Conservation (phyloP, 768 basidiomycete species). For the Rhodosporidiobolus odoratus region DNA sequence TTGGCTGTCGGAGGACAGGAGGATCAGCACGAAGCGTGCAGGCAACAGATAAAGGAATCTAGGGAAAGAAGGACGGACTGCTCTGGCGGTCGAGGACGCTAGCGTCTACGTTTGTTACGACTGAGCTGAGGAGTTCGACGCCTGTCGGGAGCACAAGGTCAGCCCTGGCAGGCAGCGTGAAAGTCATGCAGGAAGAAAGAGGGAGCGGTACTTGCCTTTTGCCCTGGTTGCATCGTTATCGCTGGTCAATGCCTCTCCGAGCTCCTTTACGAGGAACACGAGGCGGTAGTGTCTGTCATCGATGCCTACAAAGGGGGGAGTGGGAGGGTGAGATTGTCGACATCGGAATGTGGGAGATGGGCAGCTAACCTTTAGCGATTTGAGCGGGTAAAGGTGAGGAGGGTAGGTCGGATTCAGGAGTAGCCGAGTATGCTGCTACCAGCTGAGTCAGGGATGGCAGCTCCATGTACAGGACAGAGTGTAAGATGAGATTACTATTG, state of each 20-base stretch:
- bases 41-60: not conserved
- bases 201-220: slow-evolving; percentile 58
- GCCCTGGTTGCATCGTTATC: slow-evolving; percentile 71
- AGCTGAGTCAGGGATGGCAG: not conserved
- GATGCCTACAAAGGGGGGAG: not conserved
- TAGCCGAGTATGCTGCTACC: slow-evolving; percentile 1
- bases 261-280: slow-evolving; percentile 3
- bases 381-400: not conserved
- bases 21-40: not conserved
- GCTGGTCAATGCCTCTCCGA: slow-evolving; percentile 45
- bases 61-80: slow-evolving; percentile 51
- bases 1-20: slow-evolving; percentile 55
- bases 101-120: slow-evolving; percentile 60
- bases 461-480: too few species aligned
- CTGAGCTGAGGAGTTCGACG: slow-evolving; percentile 70
- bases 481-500: too few species aligned
- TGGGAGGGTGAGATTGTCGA: not conserved
- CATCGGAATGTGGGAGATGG: not conserved
- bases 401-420: not conserved
- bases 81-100: slow-evolving; percentile 71
- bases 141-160: slow-evolving; percentile 53
- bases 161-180: not conserved
- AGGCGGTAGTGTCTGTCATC: not conserved
- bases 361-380: slow-evolving; percentile 15
- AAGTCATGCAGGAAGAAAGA: not conserved